Conservation (phyloP, 2,329 filamentous ascomycete genomes). For the Aspergillus arachidicola region DNA sequence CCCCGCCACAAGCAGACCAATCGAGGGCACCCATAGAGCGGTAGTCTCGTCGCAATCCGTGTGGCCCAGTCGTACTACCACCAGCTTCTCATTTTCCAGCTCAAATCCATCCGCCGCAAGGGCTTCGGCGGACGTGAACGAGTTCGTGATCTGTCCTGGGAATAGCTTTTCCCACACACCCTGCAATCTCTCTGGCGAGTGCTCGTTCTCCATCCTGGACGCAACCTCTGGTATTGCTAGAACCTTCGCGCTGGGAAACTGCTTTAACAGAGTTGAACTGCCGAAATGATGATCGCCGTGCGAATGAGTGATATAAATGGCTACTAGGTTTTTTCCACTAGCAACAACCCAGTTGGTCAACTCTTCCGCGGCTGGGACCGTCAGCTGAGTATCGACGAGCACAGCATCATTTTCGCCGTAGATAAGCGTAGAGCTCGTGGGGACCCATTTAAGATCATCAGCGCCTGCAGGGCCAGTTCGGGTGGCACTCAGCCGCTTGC, state of each 20-base stretch:
- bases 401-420: conserved; percentile 1
- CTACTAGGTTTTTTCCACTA: background rate
- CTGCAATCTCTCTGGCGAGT: background rate
- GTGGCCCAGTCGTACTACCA: conserved; percentile 10
- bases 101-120: background rate
- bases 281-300: conserved; percentile 1
- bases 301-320: background rate
- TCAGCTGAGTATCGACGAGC: background rate
- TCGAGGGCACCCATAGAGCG: conserved; percentile 11
- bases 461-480: background rate
- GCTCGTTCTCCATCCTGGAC: background rate
- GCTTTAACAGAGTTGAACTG: background rate
- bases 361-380: background rate
- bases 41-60: conserved; percentile 15
- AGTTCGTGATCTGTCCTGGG: background rate
- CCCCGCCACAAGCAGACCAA: conserved; percentile 10
- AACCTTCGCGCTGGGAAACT: background rate
- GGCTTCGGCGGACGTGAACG: background rate
- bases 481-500: background rate
- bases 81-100: conserved; percentile 9
- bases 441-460: background rate
- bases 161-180: background rate
- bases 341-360: background rate
- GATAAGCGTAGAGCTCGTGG: background rate
- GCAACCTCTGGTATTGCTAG: background rate